Base-by-base conservation (phyloP, 495 filamentous ascomycete genomes). In the Penicillium antarcticum region DNA sequence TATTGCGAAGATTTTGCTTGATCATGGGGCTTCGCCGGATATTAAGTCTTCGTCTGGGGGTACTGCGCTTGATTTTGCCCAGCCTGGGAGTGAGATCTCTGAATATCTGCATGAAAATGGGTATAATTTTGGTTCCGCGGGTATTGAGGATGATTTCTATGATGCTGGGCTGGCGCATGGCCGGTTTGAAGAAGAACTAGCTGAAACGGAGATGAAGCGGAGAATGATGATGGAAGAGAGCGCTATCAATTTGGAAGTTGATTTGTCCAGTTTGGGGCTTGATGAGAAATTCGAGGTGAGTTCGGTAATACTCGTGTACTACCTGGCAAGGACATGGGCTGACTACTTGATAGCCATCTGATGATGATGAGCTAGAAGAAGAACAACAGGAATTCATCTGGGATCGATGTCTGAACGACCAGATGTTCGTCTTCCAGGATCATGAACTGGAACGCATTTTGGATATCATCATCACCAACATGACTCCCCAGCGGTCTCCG, bases 221-320 rank as follows among this genome's bases (percentile, higher is more conserved):
- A 85, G 94, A 16, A 97, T 99, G 95, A 97, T 99, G 92, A 97
- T 97, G 94, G 97, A 97, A 86, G 95, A 99, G 67, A 99, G 94
- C 64, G 92, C 95, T 10, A 86, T 95, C 49, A 96, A 99, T 65
- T 76, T 99, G 26, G 94, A 99, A 67, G 94, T 99, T 24, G 94
- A 99, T 63, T 69, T 99, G 39, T 94, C 94, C 4, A 97, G 94
- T 65, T 79, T 99, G 48, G 95, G 95, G 32, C 81, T 99, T 55
- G 94, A 99, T 61, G 94, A 99, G 68, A 87, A 92, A 58, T 88
- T 92, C 26, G 94, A 97, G 77, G 91, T 90, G 69, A 68, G 82
- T 69, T 48, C 45, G 26, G 4, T 14, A 40, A 31, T 2, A 16
- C 11, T 8, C 56, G 40, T 56, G 39, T 29, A 29, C 8, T 29